A percentile compares a stretch with the other conserved stretches of the same genome.
These are phyloP conservation scores for Fonsecaea nubica DNA, from an alignment of 2,329 filamentous ascomycete genomes.

Conservation along the genomic window DNA sequence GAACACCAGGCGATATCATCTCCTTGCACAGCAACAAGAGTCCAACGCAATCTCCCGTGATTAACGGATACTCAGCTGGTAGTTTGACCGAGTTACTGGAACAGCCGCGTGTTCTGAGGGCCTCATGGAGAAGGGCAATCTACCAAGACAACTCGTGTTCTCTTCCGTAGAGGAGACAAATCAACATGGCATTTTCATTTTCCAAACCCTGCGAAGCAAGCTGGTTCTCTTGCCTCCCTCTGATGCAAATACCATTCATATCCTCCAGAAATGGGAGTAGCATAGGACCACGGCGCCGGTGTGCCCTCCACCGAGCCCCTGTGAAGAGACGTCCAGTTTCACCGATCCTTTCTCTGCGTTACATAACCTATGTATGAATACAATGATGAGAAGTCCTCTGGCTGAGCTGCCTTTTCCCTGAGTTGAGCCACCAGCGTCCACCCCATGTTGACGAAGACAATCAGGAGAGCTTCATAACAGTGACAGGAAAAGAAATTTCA, in stretches of 20 bases:
- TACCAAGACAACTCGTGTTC: neutral
- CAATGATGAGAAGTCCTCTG: neutral
- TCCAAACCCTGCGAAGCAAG: neutral
- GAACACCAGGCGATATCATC: neutral
- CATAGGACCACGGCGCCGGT: neutral
- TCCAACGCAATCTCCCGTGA: neutral
- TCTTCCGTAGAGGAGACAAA: neutral
- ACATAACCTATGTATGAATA: conserved; percentile 12
- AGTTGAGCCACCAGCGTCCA: conserved; percentile 4
- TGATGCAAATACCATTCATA: neutral
- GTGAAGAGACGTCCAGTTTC: neutral
- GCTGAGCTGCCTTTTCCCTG: neutral
- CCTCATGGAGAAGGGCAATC: neutral
- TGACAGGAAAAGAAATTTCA: conserved; percentile 9
- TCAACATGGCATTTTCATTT: neutral
- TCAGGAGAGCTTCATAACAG: neutral
- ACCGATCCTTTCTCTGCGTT: conserved; percentile 2
- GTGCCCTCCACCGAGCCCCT: neutral
- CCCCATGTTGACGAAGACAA: neutral
- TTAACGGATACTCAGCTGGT: neutral
- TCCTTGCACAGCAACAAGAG: neutral
- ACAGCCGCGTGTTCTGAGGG: neutral
- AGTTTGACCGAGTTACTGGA: neutral
- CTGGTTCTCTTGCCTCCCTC: neutral
- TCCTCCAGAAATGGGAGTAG: neutral